Base-by-base conservation (phyloP, 352 stramenopile species). In the Globisporangium acanthophoron region DNA sequence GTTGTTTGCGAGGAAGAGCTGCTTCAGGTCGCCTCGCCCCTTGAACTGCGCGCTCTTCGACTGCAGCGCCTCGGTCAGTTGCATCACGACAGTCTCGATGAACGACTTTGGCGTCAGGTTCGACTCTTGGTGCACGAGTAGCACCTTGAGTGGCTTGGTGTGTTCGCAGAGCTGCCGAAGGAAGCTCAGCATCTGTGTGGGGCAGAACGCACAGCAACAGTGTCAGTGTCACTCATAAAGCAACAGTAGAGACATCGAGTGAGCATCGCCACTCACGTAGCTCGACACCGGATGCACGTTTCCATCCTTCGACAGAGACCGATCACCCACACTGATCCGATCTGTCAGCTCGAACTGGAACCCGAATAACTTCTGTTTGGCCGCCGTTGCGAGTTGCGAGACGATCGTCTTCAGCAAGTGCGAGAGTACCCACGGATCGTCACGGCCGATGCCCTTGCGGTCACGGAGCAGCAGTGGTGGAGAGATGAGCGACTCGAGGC, bases 1-100 rank as follows among this genome's bases (percentile, higher is more conserved):
- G 64, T 98, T 98, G 74, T 98, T 98, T 44, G 92, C 85, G 29
- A 97, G 79, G 63, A 98, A 98, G n/a, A 98, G 68, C 18, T 79
- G 71, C 47, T 85, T 87, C 20, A 91, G 61, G 18, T 85, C 75
- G 20, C 65, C 61, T 59, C 80, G 75, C 2, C 68, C 73, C 65
- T 88, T 89, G 33, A 78, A 62, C 45, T 80, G 72, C 0, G 74
- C 60, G 11, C 62, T 76, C 49, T 88, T 90, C 12, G 64, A 47
- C 48, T 77, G 71, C 11, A 94, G 65, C 31, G 71, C 62, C 35
- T 87, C 76, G 5, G 88, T 67, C 3, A 94, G 64, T 54, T 94
- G 83, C 61, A 80, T 88, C 16, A 94, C 54, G 3, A 74, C 73
- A 0, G 75, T 88, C 41, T 85, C 78, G 47, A 88, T 62, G 46